These are phyloP conservation scores for Xylariales sp. DNA, from an alignment of 2,329 filamentous ascomycete genomes.

Conservation along the genomic window DNA sequence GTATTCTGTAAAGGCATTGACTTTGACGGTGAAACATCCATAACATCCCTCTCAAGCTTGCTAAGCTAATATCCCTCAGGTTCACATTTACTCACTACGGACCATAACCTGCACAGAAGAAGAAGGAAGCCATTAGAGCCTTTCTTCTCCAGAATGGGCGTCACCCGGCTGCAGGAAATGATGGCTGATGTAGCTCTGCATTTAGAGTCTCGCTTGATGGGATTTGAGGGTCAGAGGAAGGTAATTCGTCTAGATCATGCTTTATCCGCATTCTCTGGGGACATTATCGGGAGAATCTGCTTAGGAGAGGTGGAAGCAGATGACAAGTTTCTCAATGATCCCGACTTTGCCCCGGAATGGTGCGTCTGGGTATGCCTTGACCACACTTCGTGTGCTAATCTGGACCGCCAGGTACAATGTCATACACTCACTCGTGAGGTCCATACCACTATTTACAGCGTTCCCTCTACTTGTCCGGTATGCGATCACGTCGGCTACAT, in stretches of 20 bases:
- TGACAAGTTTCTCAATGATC: conserved; percentile 8
- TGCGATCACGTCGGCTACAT: not conserved
- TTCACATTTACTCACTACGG: conserved; percentile 16
- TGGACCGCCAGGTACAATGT: conserved; percentile 6
- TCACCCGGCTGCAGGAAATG: conserved; percentile 17
- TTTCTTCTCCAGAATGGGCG: conserved; percentile 30
- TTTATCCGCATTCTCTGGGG: conserved; percentile 23
- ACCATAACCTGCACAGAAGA: conserved; percentile 25
- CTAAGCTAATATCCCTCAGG: too few species aligned
- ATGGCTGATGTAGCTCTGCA: conserved; percentile 10
- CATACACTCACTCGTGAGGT: not conserved
- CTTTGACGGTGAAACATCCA: too few species aligned
- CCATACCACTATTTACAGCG: conserved; percentile 2
- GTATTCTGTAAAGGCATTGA: conserved; percentile 11
- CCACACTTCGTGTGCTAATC: too few species aligned
- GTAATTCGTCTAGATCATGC: conserved; percentile 31
- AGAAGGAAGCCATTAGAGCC: conserved; percentile 29
- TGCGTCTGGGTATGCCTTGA: too few species aligned
- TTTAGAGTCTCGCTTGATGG: conserved; percentile 6
- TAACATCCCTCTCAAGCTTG: not conserved
- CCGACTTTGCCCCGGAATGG: conserved; percentile 14
- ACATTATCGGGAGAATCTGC: conserved; percentile 27
- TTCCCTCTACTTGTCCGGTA: conserved; percentile 10
- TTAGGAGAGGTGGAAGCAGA: not conserved
- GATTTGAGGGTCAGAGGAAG: not conserved